phyloP scores from a whole-genome alignment of 306 rosid genomes.

The Sphenostylis stenocarpa region DNA sequence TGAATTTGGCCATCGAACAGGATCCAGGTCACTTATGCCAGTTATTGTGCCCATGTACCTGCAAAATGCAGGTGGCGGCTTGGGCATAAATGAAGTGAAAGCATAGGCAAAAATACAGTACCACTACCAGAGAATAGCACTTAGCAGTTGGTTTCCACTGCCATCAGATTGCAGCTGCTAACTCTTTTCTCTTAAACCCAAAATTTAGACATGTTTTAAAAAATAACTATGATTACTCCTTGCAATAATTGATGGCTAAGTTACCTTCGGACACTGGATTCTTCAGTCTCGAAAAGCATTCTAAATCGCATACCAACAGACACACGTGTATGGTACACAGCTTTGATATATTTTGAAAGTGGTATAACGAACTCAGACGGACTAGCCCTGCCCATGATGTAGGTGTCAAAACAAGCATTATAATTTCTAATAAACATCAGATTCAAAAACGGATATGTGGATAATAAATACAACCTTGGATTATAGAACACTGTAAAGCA shows the following conservation, averaged over 20 bases:
- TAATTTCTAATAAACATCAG: constrained; percentile 2
- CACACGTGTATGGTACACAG: constrained; percentile 83
- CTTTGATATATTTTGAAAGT: constrained; percentile 80
- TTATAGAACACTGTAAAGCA: constrained; percentile 87
- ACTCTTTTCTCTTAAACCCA: background rate
- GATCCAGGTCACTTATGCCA: constrained; percentile 79
- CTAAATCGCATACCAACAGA: constrained; percentile 95
- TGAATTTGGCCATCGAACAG: constrained; percentile 85
- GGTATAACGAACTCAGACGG: constrained; percentile 87
- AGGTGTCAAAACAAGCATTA: constrained; percentile 30
- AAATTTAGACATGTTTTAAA: background rate
- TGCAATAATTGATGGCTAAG: no score
- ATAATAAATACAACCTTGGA: constrained; percentile 63
- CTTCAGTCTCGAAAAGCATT: constrained; percentile 92
- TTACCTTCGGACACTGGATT: constrained; percentile 92
- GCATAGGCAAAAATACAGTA: background rate
- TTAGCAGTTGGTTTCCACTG: background rate
- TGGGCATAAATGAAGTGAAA: constrained; percentile 8
- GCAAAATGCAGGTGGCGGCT: constrained; percentile 29
- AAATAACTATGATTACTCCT: background rate
- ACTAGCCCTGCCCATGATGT: constrained; percentile 71
- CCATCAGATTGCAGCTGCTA: background rate
- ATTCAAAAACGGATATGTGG: background rate
- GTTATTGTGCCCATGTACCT: constrained; percentile 97
- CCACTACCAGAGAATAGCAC: background rate